Base-by-base conservation (phyloP, 2,329 filamentous ascomycete genomes). In the Ophiostoma tasmaniense region DNA sequence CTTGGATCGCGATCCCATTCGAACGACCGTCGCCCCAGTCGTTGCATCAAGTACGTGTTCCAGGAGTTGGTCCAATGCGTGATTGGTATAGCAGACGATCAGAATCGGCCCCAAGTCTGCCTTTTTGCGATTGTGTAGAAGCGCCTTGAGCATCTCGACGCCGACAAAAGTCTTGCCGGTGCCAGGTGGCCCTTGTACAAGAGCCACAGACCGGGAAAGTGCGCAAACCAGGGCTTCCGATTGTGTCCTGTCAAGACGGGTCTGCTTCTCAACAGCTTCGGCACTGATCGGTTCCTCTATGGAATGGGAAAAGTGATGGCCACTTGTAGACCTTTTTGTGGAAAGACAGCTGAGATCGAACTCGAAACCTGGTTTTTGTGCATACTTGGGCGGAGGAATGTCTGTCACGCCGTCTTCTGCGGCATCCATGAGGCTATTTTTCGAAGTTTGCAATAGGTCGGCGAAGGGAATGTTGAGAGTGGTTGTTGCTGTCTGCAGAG, bases 121-220 rank as follows among this genome's bases (percentile, higher is more conserved):
- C 8, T 73, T 71, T 0, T 55, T 39, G 66, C 80, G 80, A 71
- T 82, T 81, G 14, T 75, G 74, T 2, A 89, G 73, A 6, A 89
- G 74, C 0, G 82, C 80, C 70, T 84, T 83, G 70, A 89, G 82
- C n/a, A 90, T 75, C 61, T 83, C 80, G 1, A 86, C 80, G 2
- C 88, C 88, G 0, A 83, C 81, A 71, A 83, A 90, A 3, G 81
- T 84, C 74, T 91, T 91, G 0, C 89, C 89, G 0, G 89, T 91
- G 0, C 89, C 89, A 0, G 89, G 89, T 0, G 89, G 89, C 0
- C 89, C 89, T 77, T 91, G 88, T 13, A 90, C 88, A 4, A 90
- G 78, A 1, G 86, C 83, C 10, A 90, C 75, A 42, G 81, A 80
- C 0, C 81, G 80, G 0, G 78, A 80, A 0, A 91, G 76, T 2